Evolutionary conservation across 768 basidiomycete species (phyloP).

Genomic region (Phaeotremella skinneri): DNA sequence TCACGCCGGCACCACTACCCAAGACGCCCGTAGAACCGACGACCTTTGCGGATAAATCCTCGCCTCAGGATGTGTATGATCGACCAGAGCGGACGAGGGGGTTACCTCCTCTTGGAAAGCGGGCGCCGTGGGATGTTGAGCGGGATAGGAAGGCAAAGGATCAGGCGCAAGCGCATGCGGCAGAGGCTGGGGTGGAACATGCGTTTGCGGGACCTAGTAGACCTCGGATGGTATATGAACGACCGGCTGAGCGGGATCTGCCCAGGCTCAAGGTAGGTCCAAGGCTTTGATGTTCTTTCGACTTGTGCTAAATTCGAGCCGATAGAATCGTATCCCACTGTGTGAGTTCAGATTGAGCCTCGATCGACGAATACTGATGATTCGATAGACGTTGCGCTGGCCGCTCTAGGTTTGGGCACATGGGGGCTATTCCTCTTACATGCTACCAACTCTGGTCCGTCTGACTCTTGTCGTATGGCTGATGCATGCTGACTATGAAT

Average conservation of each 20-base stretch:
- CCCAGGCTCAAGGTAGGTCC: constrained; percentile 39
- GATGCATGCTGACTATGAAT: not conserved
- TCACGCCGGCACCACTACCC: not conserved
- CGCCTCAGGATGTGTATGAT: constrained; percentile 33
- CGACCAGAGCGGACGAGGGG: constrained; percentile 34
- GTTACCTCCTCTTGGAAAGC: constrained; percentile 16
- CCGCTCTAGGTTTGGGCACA: constrained; percentile 22
- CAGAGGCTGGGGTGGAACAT: constrained; percentile 5
- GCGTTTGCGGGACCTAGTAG: constrained; percentile 45
- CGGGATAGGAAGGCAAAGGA: not conserved
- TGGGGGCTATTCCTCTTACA: constrained; percentile 42
- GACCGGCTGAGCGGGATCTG: constrained; percentile 41
- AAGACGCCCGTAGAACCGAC: constrained; percentile 24
- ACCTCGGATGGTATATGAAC: constrained; percentile 46
- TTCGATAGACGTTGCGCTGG: constrained; percentile 28
- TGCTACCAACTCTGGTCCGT: constrained; percentile 38
- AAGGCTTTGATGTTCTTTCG: not conserved
- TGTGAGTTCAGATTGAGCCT: constrained; percentile 11
- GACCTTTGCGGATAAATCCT: constrained; percentile 36
- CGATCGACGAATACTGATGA: not conserved
- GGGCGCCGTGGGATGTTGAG: constrained; percentile 11
- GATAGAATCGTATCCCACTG: constrained; percentile 28
- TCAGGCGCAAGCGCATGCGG: not conserved
- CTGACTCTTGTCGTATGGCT: not conserved
- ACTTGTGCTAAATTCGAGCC: not conserved